These are phyloP conservation scores for Deinandra increscens DNA, from an alignment of 129 eudicot genomes.

Conservation along the genomic window DNA sequence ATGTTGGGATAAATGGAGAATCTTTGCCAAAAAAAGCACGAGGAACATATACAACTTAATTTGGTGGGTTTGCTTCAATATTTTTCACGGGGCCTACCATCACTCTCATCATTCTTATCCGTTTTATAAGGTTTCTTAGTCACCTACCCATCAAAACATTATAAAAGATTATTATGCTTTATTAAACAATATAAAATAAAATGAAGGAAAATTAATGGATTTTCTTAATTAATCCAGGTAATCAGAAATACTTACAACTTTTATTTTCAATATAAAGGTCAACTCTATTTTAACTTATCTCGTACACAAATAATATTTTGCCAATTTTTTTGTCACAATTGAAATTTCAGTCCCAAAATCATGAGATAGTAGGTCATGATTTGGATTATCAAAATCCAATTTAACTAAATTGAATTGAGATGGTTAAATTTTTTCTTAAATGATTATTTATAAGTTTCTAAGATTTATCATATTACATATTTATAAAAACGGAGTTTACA, in stretches of 20 bases:
- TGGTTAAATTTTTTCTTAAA: background rate
- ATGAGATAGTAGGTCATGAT: no score
- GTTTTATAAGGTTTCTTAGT: slow-evolving; percentile 16
- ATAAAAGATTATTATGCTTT: no score
- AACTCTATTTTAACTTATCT: no score
- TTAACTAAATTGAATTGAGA: background rate
- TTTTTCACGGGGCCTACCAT: slow-evolving; percentile 24
- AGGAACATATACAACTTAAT: slow-evolving; percentile 34
- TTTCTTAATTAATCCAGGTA: no score
- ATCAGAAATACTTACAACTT: no score
- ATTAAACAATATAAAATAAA: no score
- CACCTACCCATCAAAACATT: slow-evolving; percentile 24
- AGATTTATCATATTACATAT: background rate
- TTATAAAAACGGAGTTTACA: background rate
- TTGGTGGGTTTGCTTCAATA: slow-evolving; percentile 19
- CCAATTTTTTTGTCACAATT: no score
- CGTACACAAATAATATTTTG: no score
- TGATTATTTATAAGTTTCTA: background rate
- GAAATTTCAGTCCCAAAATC: no score
- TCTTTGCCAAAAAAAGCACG: slow-evolving; percentile 17
- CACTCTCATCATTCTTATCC: slow-evolving; percentile 39
- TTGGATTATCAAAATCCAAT: no score
- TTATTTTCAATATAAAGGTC: no score
- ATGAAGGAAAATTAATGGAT: no score
- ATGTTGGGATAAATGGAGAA: slow-evolving; percentile 32